These are phyloP conservation scores for Stevia rebaudiana DNA, from an alignment of 140 eudicot genomes.

Conservation along the genomic window DNA sequence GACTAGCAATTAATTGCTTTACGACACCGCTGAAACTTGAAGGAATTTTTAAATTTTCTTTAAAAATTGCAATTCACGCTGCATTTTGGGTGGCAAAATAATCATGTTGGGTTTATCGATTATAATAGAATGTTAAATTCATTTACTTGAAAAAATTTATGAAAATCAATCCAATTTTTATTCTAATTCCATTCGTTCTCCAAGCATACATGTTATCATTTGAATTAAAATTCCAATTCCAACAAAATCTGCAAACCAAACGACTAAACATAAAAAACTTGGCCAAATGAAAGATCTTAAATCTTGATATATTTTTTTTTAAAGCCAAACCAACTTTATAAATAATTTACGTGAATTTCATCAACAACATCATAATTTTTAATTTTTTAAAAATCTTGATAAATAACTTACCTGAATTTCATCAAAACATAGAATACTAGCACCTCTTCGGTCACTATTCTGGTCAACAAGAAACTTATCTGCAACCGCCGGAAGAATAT, in stretches of 20 bases:
- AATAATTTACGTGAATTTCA: too few species aligned
- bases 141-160: too few species aligned
- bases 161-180: too few species aligned
- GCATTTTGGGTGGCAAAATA: neutral
- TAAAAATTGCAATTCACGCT: neutral
- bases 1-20: too few species aligned
- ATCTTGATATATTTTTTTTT: too few species aligned
- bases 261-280: neutral
- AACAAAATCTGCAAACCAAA: neutral
- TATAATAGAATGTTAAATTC: neutral
- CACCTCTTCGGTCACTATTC: conserved; percentile 49
- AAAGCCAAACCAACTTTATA: too few species aligned
- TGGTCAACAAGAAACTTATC: conserved; percentile 80
- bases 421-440: conserved; percentile 90
- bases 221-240: neutral
- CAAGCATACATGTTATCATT: too few species aligned
- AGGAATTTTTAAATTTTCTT: too few species aligned
- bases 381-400: neutral
- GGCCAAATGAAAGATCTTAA: conserved; percentile 4
- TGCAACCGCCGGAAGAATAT: conserved; percentile 97
- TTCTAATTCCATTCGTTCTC: too few species aligned
- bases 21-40: too few species aligned
- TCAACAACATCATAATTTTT: too few species aligned
- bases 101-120: neutral
- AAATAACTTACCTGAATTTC: conserved; percentile 68